A percentile compares a stretch with the other conserved stretches of the same genome.
phyloP scores from a whole-genome alignment of 345 rosid species.

The Gossypium rotundifolium region DNA sequence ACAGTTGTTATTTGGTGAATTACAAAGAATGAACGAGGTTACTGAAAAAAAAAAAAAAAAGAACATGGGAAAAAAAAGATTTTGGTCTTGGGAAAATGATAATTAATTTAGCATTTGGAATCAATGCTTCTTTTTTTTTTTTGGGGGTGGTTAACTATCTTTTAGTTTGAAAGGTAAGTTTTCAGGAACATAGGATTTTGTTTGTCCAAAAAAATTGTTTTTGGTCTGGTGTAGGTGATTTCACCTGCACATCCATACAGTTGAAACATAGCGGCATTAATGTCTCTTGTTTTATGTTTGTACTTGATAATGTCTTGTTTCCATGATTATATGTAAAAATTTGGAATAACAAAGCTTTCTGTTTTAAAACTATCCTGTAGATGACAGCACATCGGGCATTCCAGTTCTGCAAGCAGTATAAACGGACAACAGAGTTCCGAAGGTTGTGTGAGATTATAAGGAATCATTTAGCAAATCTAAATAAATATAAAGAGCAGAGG shows the following conservation, averaged over 20 bases:
- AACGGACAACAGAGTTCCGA: slow-evolving; percentile 89
- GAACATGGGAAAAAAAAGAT: background rate
- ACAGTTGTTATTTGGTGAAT: background rate
- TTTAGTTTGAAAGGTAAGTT: too few species aligned
- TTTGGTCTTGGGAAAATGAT: background rate
- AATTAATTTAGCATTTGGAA: too few species aligned
- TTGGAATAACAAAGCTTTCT: background rate
- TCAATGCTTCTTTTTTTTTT: background rate
- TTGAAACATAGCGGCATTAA: background rate
- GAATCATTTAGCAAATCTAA: slow-evolving; percentile 86
- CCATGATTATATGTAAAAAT: background rate
- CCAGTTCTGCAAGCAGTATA: slow-evolving; percentile 98
- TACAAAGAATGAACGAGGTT: background rate
- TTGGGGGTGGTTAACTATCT: too few species aligned
- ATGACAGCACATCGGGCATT: slow-evolving; percentile 99
- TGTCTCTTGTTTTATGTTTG: background rate
- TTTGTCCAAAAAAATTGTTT: background rate
- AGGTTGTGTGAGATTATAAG: slow-evolving; percentile 96
- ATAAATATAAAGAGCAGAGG: slow-evolving; percentile 97
- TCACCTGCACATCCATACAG: background rate
- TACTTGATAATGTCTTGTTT: background rate
- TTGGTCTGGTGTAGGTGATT: background rate
- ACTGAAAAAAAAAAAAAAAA: background rate
- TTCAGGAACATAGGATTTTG: background rate
- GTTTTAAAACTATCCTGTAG: slow-evolving; percentile 32